Conservation (phyloP, 108 stramenopile genomes). For the Aurantiochytrium sp. region DNA sequence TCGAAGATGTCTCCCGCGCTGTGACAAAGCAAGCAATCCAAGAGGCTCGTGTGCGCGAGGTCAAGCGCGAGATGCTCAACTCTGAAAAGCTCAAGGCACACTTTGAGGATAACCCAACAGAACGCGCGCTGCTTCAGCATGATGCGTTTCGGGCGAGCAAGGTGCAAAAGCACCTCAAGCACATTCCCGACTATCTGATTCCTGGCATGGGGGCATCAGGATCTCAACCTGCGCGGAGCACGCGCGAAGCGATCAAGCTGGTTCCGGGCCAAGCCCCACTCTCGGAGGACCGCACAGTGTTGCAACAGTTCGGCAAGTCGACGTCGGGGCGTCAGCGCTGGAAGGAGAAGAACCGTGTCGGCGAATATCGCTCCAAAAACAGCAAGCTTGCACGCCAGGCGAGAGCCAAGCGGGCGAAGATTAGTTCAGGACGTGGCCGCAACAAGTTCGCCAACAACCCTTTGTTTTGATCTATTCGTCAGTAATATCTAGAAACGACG, state of each 20-base stretch:
- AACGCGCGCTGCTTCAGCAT: slow-evolving; percentile 70
- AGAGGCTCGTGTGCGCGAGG: slow-evolving; percentile 83
- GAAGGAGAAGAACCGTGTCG: background rate
- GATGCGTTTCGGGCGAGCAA: slow-evolving; percentile 26
- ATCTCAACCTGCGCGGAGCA: too few relatives aligned
- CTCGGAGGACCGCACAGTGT: background rate
- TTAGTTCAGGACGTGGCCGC: too few relatives aligned
- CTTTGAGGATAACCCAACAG: slow-evolving; percentile 88
- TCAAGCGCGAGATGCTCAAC: slow-evolving; percentile 85
- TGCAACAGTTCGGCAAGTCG: background rate
- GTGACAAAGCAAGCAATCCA: slow-evolving; percentile 73
- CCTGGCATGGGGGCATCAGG: background rate
- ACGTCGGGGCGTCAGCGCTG: background rate
- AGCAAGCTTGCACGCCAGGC: background rate
- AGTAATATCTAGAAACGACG: too few relatives aligned
- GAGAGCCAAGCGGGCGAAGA: too few relatives aligned
- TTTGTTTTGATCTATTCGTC: too few relatives aligned
- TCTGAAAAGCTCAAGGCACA: slow-evolving; percentile 77
- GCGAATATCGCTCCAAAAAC: background rate
- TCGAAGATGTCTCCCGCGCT: slow-evolving; percentile 80
- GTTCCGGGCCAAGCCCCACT: too few relatives aligned
- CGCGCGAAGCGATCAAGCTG: too few relatives aligned
- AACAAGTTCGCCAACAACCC: too few relatives aligned
- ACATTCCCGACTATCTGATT: slow-evolving; percentile 11
- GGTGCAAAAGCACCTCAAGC: background rate